A percentile compares a stretch with the other conserved stretches of the same genome.
Conservation (phyloP, 305 asterid species). For the Nicotiana rustica region DNA sequence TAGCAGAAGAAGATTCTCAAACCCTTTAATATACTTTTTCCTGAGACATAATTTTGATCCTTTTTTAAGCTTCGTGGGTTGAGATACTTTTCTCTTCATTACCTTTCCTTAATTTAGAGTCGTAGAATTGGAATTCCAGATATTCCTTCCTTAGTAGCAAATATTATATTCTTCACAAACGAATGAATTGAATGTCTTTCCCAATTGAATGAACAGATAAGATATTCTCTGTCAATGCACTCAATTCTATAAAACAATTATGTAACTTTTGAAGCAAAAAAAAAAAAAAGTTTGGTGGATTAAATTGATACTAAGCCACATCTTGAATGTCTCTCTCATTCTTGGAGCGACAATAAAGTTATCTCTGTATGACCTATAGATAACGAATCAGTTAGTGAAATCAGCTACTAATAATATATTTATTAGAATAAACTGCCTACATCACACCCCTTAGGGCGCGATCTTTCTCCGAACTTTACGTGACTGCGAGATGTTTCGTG, state of each 20-base stretch:
- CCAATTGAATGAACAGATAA: constrained; percentile 40
- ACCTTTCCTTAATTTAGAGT: constrained; percentile 53
- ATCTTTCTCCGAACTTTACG: too few relatives aligned
- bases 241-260: constrained; percentile 53
- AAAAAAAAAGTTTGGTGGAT: constrained; percentile 51
- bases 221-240: constrained; percentile 48
- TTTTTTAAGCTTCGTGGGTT: constrained; percentile 65
- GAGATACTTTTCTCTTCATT: constrained; percentile 41
- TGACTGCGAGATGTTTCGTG: too few relatives aligned
- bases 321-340: constrained; percentile 53
- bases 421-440: too few relatives aligned
- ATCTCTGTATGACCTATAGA: too few relatives aligned
- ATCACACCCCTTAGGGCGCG: too few relatives aligned
- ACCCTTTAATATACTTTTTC: constrained; percentile 48
- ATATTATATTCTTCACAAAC: constrained; percentile 62
- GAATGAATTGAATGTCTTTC: constrained; percentile 53
- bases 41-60: constrained; percentile 46
- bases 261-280: constrained; percentile 73
- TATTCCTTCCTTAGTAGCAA: constrained; percentile 65
- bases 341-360: too few relatives aligned
- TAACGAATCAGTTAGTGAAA: too few relatives aligned
- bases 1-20: constrained; percentile 80
- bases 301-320: constrained; percentile 57
- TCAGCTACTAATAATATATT: too few relatives aligned
- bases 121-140: constrained; percentile 71